Percentiles rank a stretch among this genome's conserved stretches.
Conservation (phyloP, 1,139 yeast species). For the Casaregolazyma suthepensis region DNA sequence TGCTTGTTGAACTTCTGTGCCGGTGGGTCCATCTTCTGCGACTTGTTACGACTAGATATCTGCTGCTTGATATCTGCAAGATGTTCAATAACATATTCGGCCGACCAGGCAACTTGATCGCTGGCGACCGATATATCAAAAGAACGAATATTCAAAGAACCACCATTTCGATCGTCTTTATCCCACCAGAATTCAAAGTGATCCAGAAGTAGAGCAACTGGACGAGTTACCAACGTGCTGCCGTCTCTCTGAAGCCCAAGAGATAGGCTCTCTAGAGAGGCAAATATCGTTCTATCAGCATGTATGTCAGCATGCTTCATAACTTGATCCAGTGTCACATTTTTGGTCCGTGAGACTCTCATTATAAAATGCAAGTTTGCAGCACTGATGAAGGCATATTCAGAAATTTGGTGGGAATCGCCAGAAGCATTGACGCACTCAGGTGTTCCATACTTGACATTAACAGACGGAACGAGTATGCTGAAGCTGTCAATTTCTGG, state of each 20-base stretch:
- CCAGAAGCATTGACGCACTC: constrained; percentile 4
- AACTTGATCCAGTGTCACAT: constrained; percentile 23
- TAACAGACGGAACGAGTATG: constrained; percentile 45
- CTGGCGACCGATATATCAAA: constrained; percentile 25
- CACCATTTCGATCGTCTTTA: constrained; percentile 22
- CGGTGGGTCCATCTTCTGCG: background rate
- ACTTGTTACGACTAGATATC: background rate
- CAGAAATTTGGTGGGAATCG: constrained; percentile 10
- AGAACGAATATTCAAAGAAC: constrained; percentile 25
- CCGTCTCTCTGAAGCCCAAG: constrained; percentile 21
- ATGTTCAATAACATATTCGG: constrained; percentile 20
- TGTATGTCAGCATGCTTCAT: constrained; percentile 19
- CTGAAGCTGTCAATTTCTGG: constrained; percentile 43
- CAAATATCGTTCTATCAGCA: constrained; percentile 18
- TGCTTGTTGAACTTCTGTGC: constrained; percentile 1
- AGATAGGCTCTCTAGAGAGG: constrained; percentile 19
- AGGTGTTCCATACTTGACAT: constrained; percentile 40
- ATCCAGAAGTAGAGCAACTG: constrained; percentile 25
- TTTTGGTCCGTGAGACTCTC: constrained; percentile 16
- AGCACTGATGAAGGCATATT: constrained; percentile 19
- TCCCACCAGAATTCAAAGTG: constrained; percentile 28
- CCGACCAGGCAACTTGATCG: constrained; percentile 24
- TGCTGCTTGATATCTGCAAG: constrained; percentile 14
- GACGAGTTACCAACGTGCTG: constrained; percentile 13
- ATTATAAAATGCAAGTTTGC: constrained; percentile 22